Base-by-base conservation (phyloP, 257 asterid species). In the Nicotiana noctiflora region DNA sequence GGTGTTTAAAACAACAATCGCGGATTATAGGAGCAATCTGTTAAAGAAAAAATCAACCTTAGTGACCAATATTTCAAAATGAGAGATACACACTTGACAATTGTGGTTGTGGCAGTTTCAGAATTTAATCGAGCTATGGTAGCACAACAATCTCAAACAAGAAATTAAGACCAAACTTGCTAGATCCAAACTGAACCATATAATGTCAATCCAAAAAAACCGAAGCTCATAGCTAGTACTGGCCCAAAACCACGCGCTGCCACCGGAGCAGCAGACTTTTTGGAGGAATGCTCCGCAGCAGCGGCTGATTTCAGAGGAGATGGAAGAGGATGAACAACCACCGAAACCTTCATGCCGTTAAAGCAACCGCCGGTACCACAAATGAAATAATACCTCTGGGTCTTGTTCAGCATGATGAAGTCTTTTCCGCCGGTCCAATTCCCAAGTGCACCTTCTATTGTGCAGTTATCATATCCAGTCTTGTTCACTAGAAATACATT, bases 351-450 rank as follows among this genome's bases (percentile, higher is more conserved):
- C 98, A 94, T 94, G 25, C 98, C 98, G 19, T 61, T 88, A 72
- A 89, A 84, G 90, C 98, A 94, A 18, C 93, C 96, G 18, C 98
- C 98, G 3, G 83, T 91, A 4, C 98, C 98, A 60, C 97, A 91
- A 60, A 94, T 90, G 92, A 93, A 94, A 64, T 89, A 94, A 79
- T 94, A 93, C 85, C 93, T 88, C 90, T 88, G 83, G 4, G 98
- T 86, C 63, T 88, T 75, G 67, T 88, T 85, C 17, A 94, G 91
- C 4, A 72, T 86, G 62, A 94, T 86, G 79, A 94, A 94, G 77
- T 94, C 98, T 25, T 94, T 94, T 2, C 98, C 98, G 56, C 93
- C 87, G 84, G 90, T 93, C 98, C 98, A 94, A 10, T 94, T 94
- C 27, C 98, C 97, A 5, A 87, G 75, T 5, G 94, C 98, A 0